Conservation (phyloP, 352 stramenopile species). For the Phytophthora palmivora region DNA sequence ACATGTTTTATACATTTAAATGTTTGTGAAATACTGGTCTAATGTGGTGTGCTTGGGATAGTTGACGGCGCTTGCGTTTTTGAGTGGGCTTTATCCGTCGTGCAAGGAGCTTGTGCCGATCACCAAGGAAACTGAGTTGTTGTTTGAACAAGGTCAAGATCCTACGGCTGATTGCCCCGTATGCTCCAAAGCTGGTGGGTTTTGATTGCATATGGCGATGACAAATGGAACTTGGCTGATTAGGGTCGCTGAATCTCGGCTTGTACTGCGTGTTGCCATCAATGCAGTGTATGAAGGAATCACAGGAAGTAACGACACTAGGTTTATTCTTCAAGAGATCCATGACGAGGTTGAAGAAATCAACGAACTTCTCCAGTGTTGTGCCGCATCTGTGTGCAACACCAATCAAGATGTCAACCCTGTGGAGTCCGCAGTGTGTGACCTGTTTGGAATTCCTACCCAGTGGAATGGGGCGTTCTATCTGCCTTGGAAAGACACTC, state of each 20-base stretch:
- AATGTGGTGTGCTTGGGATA: slow-evolving; percentile 23
- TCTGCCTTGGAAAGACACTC: slow-evolving; percentile 73
- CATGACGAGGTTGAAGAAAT: slow-evolving; percentile 58
- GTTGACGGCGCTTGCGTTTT: slow-evolving; percentile 72
- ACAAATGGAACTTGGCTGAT: slow-evolving; percentile 3
- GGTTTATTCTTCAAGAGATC: slow-evolving; percentile 66
- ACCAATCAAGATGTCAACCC: slow-evolving; percentile 4
- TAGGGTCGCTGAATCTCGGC: background rate
- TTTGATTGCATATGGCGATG: background rate
- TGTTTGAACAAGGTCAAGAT: slow-evolving; percentile 83
- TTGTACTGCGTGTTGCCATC: background rate
- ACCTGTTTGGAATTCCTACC: slow-evolving; percentile 68
- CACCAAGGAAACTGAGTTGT: slow-evolving; percentile 57
- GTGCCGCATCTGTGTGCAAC: slow-evolving; percentile 54
- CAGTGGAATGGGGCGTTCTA: slow-evolving; percentile 82
- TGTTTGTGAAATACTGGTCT: background rate
- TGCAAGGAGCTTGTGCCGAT: slow-evolving; percentile 67
- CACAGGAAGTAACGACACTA: slow-evolving; percentile 60
- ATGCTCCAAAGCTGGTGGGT: slow-evolving; percentile 63
- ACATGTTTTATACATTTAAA: slow-evolving; percentile 5
- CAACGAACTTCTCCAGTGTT: slow-evolving; percentile 74
- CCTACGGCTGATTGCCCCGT: slow-evolving; percentile 71
- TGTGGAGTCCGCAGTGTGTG: slow-evolving; percentile 35
- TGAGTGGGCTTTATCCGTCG: slow-evolving; percentile 55
- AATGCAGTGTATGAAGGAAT: slow-evolving; percentile 76